Evolutionary conservation across 768 basidiomycete species (phyloP).

Genomic region (Exsudoporus frostii): DNA sequence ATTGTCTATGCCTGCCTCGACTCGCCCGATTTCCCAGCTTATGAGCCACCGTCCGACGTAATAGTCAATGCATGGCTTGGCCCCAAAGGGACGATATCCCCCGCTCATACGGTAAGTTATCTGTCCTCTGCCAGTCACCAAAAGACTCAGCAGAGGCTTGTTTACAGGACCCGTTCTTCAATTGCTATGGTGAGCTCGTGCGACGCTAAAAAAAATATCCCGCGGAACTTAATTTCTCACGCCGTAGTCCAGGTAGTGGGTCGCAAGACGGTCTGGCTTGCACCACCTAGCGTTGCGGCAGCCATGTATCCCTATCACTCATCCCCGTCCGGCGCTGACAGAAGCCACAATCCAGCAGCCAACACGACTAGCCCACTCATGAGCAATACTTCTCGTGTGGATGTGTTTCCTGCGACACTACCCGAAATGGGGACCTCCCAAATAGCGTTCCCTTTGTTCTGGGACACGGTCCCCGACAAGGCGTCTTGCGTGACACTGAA

Average conservation of each 20-base stretch:
- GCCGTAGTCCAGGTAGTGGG: slow-evolving; percentile 82
- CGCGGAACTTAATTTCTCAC: slow-evolving; percentile 7
- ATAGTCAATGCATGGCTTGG: slow-evolving; percentile 83
- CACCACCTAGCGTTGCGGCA: slow-evolving; percentile 56
- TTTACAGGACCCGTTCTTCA: slow-evolving; percentile 86
- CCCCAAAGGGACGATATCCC: slow-evolving; percentile 73
- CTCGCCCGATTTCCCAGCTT: slow-evolving; percentile 44
- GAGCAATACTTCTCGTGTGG: slow-evolving; percentile 78
- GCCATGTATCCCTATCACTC: slow-evolving; percentile 58
- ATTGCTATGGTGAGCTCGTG: slow-evolving; percentile 68
- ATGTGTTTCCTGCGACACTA: slow-evolving; percentile 58
- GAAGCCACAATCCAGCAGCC: slow-evolving; percentile 36
- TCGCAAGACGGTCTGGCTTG: slow-evolving; percentile 87
- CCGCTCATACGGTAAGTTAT: slow-evolving; percentile 79
- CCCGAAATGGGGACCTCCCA: slow-evolving; percentile 19
- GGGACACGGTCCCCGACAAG: slow-evolving; percentile 49
- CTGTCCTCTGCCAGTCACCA: slow-evolving; percentile 7
- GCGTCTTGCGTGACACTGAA: slow-evolving; percentile 62
- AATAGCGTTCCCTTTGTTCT: slow-evolving; percentile 49
- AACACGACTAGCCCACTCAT: slow-evolving; percentile 46
- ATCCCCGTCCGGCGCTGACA: slow-evolving; percentile 12
- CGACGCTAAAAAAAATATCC: not conserved
- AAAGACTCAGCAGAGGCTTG: slow-evolving; percentile 4
- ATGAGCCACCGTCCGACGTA: slow-evolving; percentile 62
- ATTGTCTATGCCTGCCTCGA: slow-evolving; percentile 72